phyloP scores from a whole-genome alignment of 2,329 filamentous ascomycete genomes.

The Aspergillus arachidicola region DNA sequence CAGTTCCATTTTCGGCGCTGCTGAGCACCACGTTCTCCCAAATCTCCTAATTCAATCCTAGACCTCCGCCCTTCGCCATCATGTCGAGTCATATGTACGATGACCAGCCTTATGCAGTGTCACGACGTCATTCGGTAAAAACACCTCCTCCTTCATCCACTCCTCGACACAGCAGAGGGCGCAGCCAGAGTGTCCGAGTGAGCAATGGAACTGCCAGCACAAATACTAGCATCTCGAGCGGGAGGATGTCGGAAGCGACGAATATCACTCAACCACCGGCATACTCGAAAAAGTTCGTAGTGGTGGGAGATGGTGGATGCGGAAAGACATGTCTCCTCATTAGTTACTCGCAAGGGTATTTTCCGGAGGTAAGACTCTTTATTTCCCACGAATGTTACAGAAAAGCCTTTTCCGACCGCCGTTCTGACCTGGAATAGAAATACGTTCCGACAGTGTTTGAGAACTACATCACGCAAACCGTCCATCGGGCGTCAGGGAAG shows the following conservation, averaged over 20 bases:
- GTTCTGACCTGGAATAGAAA: slow-evolving; percentile 66
- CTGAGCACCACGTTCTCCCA: slow-evolving; percentile 24
- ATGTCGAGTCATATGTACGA: slow-evolving; percentile 42
- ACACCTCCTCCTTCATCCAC: slow-evolving; percentile 42
- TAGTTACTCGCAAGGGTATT: slow-evolving; percentile 98
- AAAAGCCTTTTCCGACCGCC: neutral
- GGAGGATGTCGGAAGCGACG: slow-evolving; percentile 76
- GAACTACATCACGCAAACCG: slow-evolving; percentile 98
- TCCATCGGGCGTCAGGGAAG: slow-evolving; percentile 84
- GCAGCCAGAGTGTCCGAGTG: slow-evolving; percentile 64
- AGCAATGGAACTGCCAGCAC: slow-evolving; percentile 92
- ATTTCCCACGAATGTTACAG: neutral
- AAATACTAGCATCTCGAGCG: slow-evolving; percentile 71
- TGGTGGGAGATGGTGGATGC: slow-evolving; percentile 96
- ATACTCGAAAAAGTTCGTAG: slow-evolving; percentile 99
- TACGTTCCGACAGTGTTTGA: slow-evolving; percentile 99
- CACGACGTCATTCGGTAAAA: slow-evolving; percentile 58
- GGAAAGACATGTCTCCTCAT: slow-evolving; percentile 98
- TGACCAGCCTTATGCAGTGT: slow-evolving; percentile 56
- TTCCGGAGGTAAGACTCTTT: slow-evolving; percentile 77
- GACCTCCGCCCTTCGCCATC: slow-evolving; percentile 22
- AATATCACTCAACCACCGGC: slow-evolving; percentile 86
- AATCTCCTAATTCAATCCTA: slow-evolving; percentile 18
- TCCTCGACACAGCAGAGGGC: slow-evolving; percentile 50
- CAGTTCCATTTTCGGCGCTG: slow-evolving; percentile 14